Conservation (phyloP, 805 yeast species). For the Pichia heedii region DNA sequence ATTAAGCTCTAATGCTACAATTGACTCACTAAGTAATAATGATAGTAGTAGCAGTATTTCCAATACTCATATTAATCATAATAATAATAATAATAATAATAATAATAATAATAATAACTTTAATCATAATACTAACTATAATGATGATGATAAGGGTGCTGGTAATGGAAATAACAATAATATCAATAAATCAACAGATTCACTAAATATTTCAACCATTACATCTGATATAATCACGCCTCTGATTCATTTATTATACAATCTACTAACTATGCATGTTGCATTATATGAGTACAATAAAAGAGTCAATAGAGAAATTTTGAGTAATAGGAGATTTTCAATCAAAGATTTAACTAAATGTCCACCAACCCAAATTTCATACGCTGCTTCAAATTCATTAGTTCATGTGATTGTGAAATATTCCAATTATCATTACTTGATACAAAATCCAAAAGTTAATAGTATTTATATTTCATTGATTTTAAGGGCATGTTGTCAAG, state of each 20-base stretch:
- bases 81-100: background rate
- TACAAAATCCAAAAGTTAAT: conserved; percentile 32
- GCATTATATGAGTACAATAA: conserved; percentile 1
- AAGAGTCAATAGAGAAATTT: conserved; percentile 7
- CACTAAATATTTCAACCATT: conserved; percentile 19
- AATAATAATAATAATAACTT: too few species aligned
- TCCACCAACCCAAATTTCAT: conserved; percentile 35
- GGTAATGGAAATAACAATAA: too few species aligned
- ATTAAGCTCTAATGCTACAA: conserved; percentile 17
- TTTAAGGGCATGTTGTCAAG: conserved; percentile 46
- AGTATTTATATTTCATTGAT: conserved; percentile 51
- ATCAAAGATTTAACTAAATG: conserved; percentile 6
- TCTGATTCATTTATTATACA: conserved; percentile 51
- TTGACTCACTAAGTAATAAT: too few species aligned
- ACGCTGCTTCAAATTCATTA: conserved; percentile 39
- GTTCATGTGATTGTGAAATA: conserved; percentile 35
- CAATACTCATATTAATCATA: too few species aligned
- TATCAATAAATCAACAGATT: too few species aligned
- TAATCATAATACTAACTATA: too few species aligned
- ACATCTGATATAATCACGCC: conserved; percentile 34
- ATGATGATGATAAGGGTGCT: background rate
- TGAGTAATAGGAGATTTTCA: conserved; percentile 13
- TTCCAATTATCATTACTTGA: conserved; percentile 29
- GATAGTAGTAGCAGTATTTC: too few species aligned
- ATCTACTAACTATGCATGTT: conserved; percentile 38